Conservation (phyloP, 805 yeast genomes). For the Yarrowia sp. region DNA sequence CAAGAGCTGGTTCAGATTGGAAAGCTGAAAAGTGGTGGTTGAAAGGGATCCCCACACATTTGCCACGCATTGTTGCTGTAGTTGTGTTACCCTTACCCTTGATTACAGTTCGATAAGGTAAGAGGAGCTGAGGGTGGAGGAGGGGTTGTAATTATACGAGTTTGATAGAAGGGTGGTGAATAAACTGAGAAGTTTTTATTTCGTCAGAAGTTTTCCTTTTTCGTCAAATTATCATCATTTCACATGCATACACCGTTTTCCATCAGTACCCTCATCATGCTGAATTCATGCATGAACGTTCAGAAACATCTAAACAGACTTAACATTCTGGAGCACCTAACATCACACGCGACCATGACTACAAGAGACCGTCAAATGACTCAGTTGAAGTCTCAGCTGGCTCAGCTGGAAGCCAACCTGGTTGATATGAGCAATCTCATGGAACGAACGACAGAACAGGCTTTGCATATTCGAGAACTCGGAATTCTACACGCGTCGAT, state of each 20-base stretch:
- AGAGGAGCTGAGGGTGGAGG: neutral
- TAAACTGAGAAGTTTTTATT: neutral
- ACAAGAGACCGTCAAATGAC: constrained; percentile 45
- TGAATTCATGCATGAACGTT: neutral
- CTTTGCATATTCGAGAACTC: constrained; percentile 50
- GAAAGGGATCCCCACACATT: constrained; percentile 8
- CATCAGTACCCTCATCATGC: neutral
- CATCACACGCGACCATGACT: constrained; percentile 35
- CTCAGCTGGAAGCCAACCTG: constrained; percentile 56
- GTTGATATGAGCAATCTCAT: constrained; percentile 53
- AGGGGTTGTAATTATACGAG: too few species aligned
- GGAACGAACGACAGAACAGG: constrained; percentile 52
- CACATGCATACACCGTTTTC: neutral
- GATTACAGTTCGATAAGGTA: constrained; percentile 22
- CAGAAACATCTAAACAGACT: constrained; percentile 1
- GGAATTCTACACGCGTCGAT: constrained; percentile 59
- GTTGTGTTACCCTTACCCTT: constrained; percentile 12
- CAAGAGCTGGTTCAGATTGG: neutral
- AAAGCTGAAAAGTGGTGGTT: neutral
- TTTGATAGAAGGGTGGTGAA: neutral
- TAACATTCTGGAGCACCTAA: neutral
- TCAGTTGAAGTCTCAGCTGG: constrained; percentile 52
- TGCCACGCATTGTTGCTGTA: constrained; percentile 22
- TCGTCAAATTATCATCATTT: neutral
- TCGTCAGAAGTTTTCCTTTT: neutral